A percentile compares a stretch with the other conserved stretches of the same genome.
These are phyloP conservation scores for Raffaelea albimanens DNA, from an alignment of 2,329 filamentous ascomycete species.

Conservation along the genomic window DNA sequence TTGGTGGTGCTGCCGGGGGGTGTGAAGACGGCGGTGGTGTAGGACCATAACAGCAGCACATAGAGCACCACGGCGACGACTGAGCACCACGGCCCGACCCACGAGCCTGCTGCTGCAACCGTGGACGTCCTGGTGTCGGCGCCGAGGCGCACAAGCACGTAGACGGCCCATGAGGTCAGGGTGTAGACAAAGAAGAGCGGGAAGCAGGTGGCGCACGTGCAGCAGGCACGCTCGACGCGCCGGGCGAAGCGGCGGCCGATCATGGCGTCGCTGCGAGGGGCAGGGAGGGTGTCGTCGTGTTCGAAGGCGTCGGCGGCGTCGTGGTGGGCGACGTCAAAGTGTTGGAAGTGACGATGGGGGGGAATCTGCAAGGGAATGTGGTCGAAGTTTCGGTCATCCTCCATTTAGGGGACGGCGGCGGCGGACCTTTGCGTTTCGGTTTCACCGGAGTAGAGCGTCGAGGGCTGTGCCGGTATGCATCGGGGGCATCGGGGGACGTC, in stretches of 20 bases:
- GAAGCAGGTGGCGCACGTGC: conserved; percentile 67
- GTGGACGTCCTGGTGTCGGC: conserved; percentile 24
- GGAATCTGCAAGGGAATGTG: too few species aligned
- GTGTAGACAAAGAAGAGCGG: conserved; percentile 85
- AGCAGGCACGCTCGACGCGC: conserved; percentile 74
- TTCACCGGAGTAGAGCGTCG: too few species aligned
- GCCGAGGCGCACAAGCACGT: conserved; percentile 71
- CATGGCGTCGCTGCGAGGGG: conserved; percentile 14
- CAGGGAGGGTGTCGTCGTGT: not conserved
- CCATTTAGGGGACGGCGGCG: too few species aligned
- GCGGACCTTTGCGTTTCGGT: too few species aligned
- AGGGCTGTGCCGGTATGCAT: too few species aligned
- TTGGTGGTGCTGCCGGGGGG: conserved; percentile 66
- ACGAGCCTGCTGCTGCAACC: not conserved
- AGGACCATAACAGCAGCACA: conserved; percentile 73
- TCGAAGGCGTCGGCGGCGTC: not conserved
- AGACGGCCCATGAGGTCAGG: conserved; percentile 88
- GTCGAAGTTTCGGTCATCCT: too few species aligned
- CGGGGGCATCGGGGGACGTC: too few species aligned
- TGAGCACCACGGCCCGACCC: conserved; percentile 27
- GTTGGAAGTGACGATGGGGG: too few species aligned
- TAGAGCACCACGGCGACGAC: conserved; percentile 63
- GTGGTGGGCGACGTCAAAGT: too few species aligned
- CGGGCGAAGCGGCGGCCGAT: conserved; percentile 58
- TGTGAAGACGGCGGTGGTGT: conserved; percentile 89